Evolutionary conservation across 2,329 filamentous ascomycete species (phyloP), one percentile per base, ranked within the genome.

Genomic region (Rachicladosporium sp.): DNA sequence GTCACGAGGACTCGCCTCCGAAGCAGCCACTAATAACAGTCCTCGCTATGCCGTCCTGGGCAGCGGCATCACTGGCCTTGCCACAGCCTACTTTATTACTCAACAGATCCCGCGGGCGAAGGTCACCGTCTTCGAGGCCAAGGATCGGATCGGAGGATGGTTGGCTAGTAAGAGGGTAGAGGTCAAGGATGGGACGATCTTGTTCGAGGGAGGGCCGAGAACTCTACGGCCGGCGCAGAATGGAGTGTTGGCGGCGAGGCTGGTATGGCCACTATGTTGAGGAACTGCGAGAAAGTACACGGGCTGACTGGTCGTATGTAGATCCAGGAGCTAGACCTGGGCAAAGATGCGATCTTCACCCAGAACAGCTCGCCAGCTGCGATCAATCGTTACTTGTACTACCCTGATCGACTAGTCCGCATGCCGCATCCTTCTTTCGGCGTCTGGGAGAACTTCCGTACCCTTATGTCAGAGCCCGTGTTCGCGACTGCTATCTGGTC

Each of bases 201-300:
- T 83, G 21, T 86, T 96, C 53, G 89, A 98, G 64, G 74, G 76
- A 49, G 91, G 89, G 0, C 84, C 91, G 15, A 74, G 89, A 51
- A 84, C 84, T 40, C 63, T 94, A 49, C 71, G 82, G 42, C 74
- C 61, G 47, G 68, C 57, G 47, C 56, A 49, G 44, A 75, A 79
- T 52, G 79, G 81, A 40, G 57, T 81, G 29, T 67, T 83, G 29
- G 74, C 87, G 8, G 74, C 79, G 41, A 76, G 82, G 49, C 61
- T 93, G 67, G 83, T 89, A 64, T 36, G 21, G 6, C 23, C n/a
- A 3, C 19, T 35, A 10, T 33, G 30, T 38, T 31, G 15, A 30
- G 38, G 29, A 33, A 12, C 32, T 10, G n/a, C n/a, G 6, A 31
- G 47, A 21, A 46, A 54, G 31, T 53, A 6, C 33, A 47, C 33